A percentile compares a stretch with the other conserved stretches of the same genome.
Conservation (phyloP, 2,329 filamentous ascomycete species). For the Fusarium citri region DNA sequence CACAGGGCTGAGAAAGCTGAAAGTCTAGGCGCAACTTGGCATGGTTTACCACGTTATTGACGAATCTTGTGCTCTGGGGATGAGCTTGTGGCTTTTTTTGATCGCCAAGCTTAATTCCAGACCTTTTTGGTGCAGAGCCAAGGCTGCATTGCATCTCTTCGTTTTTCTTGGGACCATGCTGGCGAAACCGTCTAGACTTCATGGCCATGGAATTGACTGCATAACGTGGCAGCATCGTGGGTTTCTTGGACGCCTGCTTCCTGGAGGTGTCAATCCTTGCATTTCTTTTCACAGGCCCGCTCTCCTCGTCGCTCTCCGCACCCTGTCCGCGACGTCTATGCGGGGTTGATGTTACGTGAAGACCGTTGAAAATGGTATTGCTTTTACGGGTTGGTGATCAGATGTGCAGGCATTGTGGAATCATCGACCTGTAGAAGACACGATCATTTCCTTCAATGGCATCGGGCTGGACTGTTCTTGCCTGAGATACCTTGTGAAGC, state of each 20-base stretch:
- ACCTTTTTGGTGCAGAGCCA: not conserved
- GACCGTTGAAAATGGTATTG: not conserved
- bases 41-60: not conserved
- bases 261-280: not conserved
- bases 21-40: not conserved
- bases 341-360: not conserved
- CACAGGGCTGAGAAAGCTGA: slow-evolving; percentile 17
- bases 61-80: slow-evolving; percentile 1
- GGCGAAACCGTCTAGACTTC: accelerated
- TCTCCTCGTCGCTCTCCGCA: not conserved
- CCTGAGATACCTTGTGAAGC: not conserved
- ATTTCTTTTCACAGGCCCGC: not conserved
- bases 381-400: not conserved
- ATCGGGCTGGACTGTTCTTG: not conserved
- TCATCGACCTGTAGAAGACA: not conserved
- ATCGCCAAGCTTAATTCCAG: not conserved
- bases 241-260: not conserved
- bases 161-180: accelerated
- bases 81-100: slow-evolving; percentile 14
- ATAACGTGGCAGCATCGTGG: accelerated
- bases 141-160: not conserved
- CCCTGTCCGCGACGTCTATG: not conserved
- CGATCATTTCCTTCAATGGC: not conserved
- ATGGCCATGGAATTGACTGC: not conserved
- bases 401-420: not conserved